Percentiles rank a stretch among this genome's conserved stretches.
Conservation (phyloP, 345 rosid species). For the Laguncularia racemosa region DNA sequence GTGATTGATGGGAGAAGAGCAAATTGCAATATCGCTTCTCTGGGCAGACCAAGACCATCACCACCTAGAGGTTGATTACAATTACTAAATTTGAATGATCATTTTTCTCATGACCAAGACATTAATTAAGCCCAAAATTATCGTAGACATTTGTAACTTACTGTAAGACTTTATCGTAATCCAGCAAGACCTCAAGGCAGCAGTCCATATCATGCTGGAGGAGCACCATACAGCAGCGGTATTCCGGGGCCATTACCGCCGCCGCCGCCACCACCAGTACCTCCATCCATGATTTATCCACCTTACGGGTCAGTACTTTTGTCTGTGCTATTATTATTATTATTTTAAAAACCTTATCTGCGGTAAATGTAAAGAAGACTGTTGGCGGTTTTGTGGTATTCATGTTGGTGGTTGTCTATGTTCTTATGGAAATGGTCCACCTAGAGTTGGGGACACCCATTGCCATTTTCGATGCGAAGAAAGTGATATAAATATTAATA, state of each 20-base stretch:
- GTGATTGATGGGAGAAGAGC: constrained; percentile 87
- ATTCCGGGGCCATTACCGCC: constrained; percentile 36
- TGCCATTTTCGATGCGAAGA: constrained; percentile 1
- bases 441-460: not conserved
- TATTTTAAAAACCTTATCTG: not conserved
- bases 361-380: not conserved
- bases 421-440: too few species aligned
- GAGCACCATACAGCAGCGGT: constrained; percentile 21
- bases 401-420: too few species aligned
- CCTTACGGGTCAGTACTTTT: constrained; percentile 45
- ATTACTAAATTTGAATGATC: not conserved
- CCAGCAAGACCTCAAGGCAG: constrained; percentile 62
- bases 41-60: constrained; percentile 77
- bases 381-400: not conserved
- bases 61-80: constrained; percentile 60
- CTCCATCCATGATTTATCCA: constrained; percentile 40
- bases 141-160: not conserved
- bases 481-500: not conserved
- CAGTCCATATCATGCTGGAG: constrained; percentile 39
- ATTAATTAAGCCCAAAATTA: too few species aligned
- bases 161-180: not conserved
- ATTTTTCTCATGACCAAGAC: not conserved
- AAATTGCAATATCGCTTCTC: constrained; percentile 85
- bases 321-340: not conserved
- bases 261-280: constrained; percentile 18